A percentile compares a stretch with the other conserved stretches of the same genome.
These are phyloP conservation scores for Aspergillus sp. DNA, from an alignment of 2,329 filamentous ascomycete genomes.

Conservation along the genomic window DNA sequence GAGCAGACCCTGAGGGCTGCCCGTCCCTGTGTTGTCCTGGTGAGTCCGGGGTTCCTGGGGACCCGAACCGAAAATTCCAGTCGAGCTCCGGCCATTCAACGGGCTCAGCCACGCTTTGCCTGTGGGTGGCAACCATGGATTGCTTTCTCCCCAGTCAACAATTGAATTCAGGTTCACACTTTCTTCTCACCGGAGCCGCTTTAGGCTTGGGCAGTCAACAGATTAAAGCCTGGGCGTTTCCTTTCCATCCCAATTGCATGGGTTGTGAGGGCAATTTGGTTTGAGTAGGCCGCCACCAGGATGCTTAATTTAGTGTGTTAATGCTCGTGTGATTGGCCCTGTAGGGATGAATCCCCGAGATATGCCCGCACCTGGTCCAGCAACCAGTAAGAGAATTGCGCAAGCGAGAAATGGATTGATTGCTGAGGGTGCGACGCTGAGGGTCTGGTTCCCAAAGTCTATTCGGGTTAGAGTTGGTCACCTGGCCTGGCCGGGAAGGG, in stretches of 20 bases:
- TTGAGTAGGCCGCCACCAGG: neutral
- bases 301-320: neutral
- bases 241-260: neutral
- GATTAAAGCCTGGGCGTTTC: neutral
- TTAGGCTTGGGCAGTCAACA: neutral
- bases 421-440: neutral
- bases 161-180: neutral
- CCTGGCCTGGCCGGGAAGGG: neutral
- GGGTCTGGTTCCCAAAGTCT: neutral
- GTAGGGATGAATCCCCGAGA: neutral
- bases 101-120: neutral
- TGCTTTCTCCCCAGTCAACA: neutral
- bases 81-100: neutral
- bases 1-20: neutral
- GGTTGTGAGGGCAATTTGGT: neutral
- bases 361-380: neutral
- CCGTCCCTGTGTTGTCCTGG: neutral
- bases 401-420: neutral
- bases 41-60: neutral
- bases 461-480: neutral
- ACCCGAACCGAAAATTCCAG: neutral
- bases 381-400: too few relatives aligned
- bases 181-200: neutral
- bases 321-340: neutral
- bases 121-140: neutral